Percentiles rank a stretch among this genome's conserved stretches.
These are phyloP conservation scores for Alternaria infectoria DNA, from an alignment of 2,329 filamentous ascomycete species.

Conservation along the genomic window DNA sequence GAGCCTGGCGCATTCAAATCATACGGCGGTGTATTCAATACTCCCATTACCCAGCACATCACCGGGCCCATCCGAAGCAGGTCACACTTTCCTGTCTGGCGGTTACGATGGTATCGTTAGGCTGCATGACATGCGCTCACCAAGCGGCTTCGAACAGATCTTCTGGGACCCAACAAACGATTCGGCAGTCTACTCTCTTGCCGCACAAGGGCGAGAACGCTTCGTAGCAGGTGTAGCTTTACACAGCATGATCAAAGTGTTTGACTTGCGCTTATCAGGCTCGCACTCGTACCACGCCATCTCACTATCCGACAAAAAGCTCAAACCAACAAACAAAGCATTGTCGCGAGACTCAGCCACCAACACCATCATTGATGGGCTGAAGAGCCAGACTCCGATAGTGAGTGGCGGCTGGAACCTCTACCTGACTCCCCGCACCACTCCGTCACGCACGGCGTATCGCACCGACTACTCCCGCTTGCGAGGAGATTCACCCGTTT, in stretches of 20 bases:
- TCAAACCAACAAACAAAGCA: not conserved
- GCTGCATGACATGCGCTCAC: slow-evolving; percentile 66
- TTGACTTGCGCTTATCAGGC: slow-evolving; percentile 63
- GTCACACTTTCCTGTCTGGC: slow-evolving; percentile 64
- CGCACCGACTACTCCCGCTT: too few relatives aligned
- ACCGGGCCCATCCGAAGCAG: slow-evolving; percentile 43
- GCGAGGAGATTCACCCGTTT: slow-evolving; percentile 55
- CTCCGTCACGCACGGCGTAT: slow-evolving; percentile 17
- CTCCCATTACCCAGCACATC: slow-evolving; percentile 46
- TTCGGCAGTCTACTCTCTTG: slow-evolving; percentile 65
- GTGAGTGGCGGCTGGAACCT: slow-evolving; percentile 52
- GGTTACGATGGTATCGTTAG: slow-evolving; percentile 64
- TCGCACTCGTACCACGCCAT: slow-evolving; percentile 47
- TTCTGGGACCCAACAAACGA: slow-evolving; percentile 65
- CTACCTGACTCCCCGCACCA: slow-evolving; percentile 51
- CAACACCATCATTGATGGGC: slow-evolving; percentile 22
- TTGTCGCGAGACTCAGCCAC: slow-evolving; percentile 14
- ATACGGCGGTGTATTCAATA: slow-evolving; percentile 55
- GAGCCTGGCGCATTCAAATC: slow-evolving; percentile 3
- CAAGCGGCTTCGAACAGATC: slow-evolving; percentile 53
- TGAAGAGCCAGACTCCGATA: not conserved
- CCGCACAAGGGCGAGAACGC: slow-evolving; percentile 61
- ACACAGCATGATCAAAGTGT: slow-evolving; percentile 66
- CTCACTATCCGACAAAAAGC: too few relatives aligned
- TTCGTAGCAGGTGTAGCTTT: slow-evolving; percentile 64